A percentile compares a stretch with the other conserved stretches of the same genome.
These are phyloP conservation scores for Moesziomyces sp. DNA, from an alignment of 1,284 basidiomycete species.

Conservation along the genomic window DNA sequence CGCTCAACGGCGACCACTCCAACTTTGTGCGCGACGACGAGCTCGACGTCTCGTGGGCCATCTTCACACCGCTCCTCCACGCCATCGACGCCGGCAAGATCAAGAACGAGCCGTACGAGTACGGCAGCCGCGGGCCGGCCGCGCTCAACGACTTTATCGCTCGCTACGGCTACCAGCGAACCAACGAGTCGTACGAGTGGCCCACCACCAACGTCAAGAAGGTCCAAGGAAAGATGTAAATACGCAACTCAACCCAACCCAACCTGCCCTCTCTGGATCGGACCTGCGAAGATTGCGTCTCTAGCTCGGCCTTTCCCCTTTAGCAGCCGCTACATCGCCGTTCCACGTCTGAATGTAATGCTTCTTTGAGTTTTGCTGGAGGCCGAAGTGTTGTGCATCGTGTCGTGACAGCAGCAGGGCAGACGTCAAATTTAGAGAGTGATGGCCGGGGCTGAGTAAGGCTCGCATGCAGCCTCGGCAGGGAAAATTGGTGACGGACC, in stretches of 20 bases:
- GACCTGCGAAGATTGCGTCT: no score
- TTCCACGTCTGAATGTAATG: no score
- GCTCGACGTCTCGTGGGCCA: constrained; percentile 66
- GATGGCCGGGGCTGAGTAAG: constrained; percentile 12
- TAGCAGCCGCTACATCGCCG: no score
- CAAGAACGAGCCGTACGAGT: constrained; percentile 61
- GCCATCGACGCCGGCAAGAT: constrained; percentile 65
- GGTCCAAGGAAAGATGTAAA: constrained; percentile 53
- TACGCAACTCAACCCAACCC: neutral
- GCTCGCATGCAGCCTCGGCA: neutral
- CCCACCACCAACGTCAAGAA: constrained; percentile 61
- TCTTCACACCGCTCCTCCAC: constrained; percentile 67
- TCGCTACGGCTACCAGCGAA: constrained; percentile 59
- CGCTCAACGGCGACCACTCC: constrained; percentile 67
- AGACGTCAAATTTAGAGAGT: no score
- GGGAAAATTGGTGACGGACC: neutral
- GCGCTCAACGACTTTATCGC: constrained; percentile 61
- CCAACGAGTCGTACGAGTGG: constrained; percentile 58
- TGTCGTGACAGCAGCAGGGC: no score
- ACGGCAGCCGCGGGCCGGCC: constrained; percentile 62
- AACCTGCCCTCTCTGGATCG: no score
- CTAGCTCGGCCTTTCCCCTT: no score
- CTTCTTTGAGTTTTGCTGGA: no score
- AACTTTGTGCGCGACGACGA: constrained; percentile 69
- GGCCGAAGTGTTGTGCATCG: no score